A percentile compares a stretch with the other conserved stretches of the same genome.
phyloP scores from a whole-genome alignment of 192 early-diverging fungal genomes.

The Backusella australiensis region DNA sequence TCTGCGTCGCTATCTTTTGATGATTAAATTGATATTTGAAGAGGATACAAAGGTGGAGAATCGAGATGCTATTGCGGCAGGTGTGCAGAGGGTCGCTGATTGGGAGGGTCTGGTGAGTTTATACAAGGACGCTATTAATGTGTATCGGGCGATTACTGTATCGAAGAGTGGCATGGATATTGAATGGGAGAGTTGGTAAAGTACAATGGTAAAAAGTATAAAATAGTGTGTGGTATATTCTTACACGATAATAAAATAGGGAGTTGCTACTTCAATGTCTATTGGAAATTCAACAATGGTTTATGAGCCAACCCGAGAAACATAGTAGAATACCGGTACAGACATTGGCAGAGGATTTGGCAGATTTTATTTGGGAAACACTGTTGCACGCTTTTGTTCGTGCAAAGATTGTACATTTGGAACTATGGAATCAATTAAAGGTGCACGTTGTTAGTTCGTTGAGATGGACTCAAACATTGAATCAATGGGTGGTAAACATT shows the following conservation, averaged over 20 bases:
- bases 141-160: conserved; percentile 60
- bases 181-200: conserved; percentile 54
- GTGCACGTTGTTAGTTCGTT: conserved; percentile 45
- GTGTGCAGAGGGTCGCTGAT: conserved; percentile 26
- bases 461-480: conserved; percentile 55
- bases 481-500: conserved; percentile 67
- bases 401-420: conserved; percentile 44
- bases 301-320: conserved; percentile 48
- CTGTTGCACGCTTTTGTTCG: conserved; percentile 65
- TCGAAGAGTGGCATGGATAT: conserved; percentile 49
- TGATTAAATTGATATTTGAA: conserved; percentile 61
- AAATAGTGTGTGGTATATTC: too few relatives aligned
- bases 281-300: conserved; percentile 60
- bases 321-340: conserved; percentile 34
- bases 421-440: conserved; percentile 58
- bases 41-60: conserved; percentile 38
- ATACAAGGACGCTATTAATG: conserved; percentile 67
- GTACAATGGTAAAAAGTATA: background rate
- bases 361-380: conserved; percentile 69
- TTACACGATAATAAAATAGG: conserved; percentile 4
- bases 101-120: conserved; percentile 46
- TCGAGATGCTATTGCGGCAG: background rate
- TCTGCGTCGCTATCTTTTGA: conserved; percentile 65
- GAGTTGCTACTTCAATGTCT: conserved; percentile 53
- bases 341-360: conserved; percentile 56